Evolutionary conservation across 345 rosid genomes (phyloP), one percentile per base, ranked within the genome.

Genomic region (Toxicodendron radicans): DNA sequence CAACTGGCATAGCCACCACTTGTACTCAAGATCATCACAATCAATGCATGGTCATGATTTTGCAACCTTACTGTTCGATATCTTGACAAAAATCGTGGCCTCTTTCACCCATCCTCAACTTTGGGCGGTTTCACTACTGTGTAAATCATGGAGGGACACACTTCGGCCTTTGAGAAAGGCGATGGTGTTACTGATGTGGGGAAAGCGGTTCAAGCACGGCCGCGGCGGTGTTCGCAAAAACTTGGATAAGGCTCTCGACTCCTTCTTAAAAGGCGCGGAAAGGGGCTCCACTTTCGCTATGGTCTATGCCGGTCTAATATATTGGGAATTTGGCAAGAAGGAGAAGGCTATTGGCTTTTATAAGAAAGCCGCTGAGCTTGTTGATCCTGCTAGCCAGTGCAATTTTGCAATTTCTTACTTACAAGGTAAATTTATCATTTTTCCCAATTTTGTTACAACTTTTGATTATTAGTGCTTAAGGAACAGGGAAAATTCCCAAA

Each of bases 241-340:
- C 41, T 62, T 84, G 73, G 89, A 88, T 3, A 93, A 91, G 82
- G 99, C 99, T 63, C 84, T 95, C 5, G 93, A 84, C 38, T 89
- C 92, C 16, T 95, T 91, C 77, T 73, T 93, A 64, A 90, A 90
- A 81, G 97, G 93, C 2, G 96, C 90, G 10, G 92, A 85, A 45
- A 93, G 85, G 57, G 99, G 99, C 49, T 93, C 92, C 45, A 84
- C 94, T n/a, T 88, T 88, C 10, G 96, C 99, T n/a, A 93, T 95
- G 99, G 98, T 95, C 27, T 98, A 95, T 38, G 99, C 98, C 0
- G 97, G 97, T 12, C 90, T 95, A 27, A 66, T 95, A 51, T 91
- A 86, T 58, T 95, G 99, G 98, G 98, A 91, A 76, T 74, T 70
- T 20, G 99, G 93, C 30, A 66, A 74, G 53, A 87, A 78, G 52